These are phyloP conservation scores for Heliosperma pusillum DNA, from an alignment of 148 eudicot species.

Conservation along the genomic window DNA sequence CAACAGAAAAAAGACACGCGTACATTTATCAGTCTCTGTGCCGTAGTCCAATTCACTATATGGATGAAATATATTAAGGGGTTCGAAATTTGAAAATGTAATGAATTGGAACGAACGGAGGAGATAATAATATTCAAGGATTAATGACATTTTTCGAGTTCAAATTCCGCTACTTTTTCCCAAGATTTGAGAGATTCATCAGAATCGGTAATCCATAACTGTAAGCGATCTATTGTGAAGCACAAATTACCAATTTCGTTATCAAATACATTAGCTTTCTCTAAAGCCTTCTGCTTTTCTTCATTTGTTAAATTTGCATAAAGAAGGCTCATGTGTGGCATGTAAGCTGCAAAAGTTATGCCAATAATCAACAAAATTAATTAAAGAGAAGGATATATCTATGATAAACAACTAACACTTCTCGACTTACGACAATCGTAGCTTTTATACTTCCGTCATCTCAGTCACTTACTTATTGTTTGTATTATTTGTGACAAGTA, in stretches of 20 bases:
- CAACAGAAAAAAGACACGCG: too few relatives aligned
- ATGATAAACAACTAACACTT: background rate
- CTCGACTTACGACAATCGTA: too few relatives aligned
- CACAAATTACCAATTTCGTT: conserved; percentile 45
- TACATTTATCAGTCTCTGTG: too few relatives aligned
- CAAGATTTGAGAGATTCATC: conserved; percentile 80
- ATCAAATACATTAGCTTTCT: conserved; percentile 64
- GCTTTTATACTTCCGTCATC: too few relatives aligned
- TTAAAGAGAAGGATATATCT: background rate
- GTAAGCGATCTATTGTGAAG: conserved; percentile 63
- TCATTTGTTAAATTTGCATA: conserved; percentile 71
- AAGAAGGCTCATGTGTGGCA: conserved; percentile 91
- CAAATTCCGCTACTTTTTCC: conserved; percentile 60
- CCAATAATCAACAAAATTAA: background rate
- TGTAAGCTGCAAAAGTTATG: conserved; percentile 60
- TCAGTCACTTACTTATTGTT: too few relatives aligned
- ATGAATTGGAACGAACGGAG: too few relatives aligned
- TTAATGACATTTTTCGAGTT: conserved; percentile 24
- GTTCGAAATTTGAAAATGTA: too few relatives aligned
- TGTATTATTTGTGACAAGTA: too few relatives aligned
- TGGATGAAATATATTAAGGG: too few relatives aligned
- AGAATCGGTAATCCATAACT: conserved; percentile 67
- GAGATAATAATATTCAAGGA: background rate
- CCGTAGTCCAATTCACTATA: too few relatives aligned
- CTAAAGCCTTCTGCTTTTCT: conserved; percentile 72